Evolutionary conservation across 2,329 filamentous ascomycete genomes (phyloP).

Genomic region (Phoma sp.): DNA sequence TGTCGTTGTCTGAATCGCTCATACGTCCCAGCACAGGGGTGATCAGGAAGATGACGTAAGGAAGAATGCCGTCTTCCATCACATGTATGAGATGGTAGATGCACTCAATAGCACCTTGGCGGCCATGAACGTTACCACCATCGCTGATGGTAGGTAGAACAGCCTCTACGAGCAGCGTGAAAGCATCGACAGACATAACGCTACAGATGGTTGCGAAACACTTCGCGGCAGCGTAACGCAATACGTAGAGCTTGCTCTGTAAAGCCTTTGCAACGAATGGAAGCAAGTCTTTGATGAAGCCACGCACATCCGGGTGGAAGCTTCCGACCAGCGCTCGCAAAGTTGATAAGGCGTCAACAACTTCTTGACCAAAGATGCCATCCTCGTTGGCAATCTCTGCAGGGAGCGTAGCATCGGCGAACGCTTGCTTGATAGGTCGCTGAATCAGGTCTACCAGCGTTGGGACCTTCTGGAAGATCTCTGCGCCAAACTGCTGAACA

Average conservation of each 20-base stretch:
- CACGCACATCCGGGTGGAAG: constrained; percentile 75
- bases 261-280: constrained; percentile 87
- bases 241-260: constrained; percentile 86
- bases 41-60: constrained; percentile 98
- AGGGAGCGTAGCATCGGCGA: constrained; percentile 72
- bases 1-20: constrained; percentile 97
- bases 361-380: constrained; percentile 82
- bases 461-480: constrained; percentile 82
- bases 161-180: constrained; percentile 94
- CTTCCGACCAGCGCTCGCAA: constrained; percentile 94
- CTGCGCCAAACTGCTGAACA: constrained; percentile 76
- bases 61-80: constrained; percentile 95
- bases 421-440: constrained; percentile 76
- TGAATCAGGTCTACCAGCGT: constrained; percentile 84
- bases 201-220: constrained; percentile 98
- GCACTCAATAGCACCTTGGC: constrained; percentile 92
- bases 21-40: constrained; percentile 96
- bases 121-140: constrained; percentile 82
- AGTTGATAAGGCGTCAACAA: constrained; percentile 92
- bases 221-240: constrained; percentile 96
- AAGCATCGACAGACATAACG: constrained; percentile 91
- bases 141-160: constrained; percentile 93
- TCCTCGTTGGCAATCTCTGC: constrained; percentile 76
- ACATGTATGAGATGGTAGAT: constrained; percentile 98
- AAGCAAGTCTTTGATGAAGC: constrained; percentile 83